Evolutionary conservation across 2,329 filamentous ascomycete species (phyloP), one percentile per base, ranked within the genome.

Genomic region (Claviceps pusilla): DNA sequence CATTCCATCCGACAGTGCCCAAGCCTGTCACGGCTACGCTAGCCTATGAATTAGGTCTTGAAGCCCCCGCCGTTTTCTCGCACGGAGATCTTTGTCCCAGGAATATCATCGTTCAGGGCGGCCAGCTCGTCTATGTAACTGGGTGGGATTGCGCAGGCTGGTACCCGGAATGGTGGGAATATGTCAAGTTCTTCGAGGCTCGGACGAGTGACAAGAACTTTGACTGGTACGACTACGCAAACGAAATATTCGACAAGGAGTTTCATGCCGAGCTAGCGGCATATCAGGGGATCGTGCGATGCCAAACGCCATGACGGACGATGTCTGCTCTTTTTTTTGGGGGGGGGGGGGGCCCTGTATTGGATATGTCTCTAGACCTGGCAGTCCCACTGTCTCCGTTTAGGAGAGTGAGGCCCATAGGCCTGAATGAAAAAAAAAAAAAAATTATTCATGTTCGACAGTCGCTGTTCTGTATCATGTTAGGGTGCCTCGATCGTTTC

Each of bases 101-200:
- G n/a, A 63, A 66, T 37, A 65, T 67, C 39, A 54, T 68, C n/a
- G 59, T 67, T 9, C 51, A 58, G 0, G 57, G 63, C 10, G 55
- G 52, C 19, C 55, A 54, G 28, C 61, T 68, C 41, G 55, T 55
- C 9, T 59, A 58, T 51, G 60, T 68, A 45, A 51, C 63, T 7
- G 64, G 65, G 14, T 68, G 65, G 66, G 64, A 66, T 48, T 65
- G 58, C 35, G 62, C 64, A 4, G 66, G 66, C 19, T 61, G 59
- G 56, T 68, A 67, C 56, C 66, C 66, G 1, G 58, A 58, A 16
- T 68, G 66, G 66, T 67, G 66, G 66, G 65, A 68, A 7, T 68
- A 67, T 48, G 65, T 59, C 54, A 66, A 66, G 47, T 68, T 68
- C 53, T 67, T 67, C 42, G 66, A 68, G 51, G 60, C 65, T 7